These are phyloP conservation scores for Halophytophthora polymorphica DNA, from an alignment of 352 stramenopile genomes.

Conservation along the genomic window DNA sequence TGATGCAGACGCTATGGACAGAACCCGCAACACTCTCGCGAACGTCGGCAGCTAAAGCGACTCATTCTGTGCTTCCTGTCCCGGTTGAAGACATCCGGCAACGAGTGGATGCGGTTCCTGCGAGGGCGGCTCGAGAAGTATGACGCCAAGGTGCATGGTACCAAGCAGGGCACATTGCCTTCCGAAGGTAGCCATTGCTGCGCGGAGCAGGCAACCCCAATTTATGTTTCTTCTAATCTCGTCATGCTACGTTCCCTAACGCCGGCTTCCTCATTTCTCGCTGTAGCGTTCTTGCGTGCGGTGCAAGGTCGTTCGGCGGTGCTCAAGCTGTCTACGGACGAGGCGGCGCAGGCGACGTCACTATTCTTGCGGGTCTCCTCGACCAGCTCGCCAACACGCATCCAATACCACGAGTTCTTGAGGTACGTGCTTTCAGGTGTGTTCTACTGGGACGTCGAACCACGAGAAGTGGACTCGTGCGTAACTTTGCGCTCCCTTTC, in stretches of 20 bases:
- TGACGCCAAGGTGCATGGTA: slow-evolving; percentile 31
- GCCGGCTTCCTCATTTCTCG: too few relatives aligned
- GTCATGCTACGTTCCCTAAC: too few relatives aligned
- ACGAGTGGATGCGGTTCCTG: slow-evolving; percentile 30
- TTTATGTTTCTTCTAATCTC: background rate
- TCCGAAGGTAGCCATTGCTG: slow-evolving; percentile 30
- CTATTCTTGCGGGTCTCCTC: slow-evolving; percentile 36
- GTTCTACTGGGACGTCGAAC: too few relatives aligned
- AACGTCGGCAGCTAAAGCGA: slow-evolving; percentile 39
- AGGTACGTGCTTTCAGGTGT: too few relatives aligned
- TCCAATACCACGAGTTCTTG: slow-evolving; percentile 46
- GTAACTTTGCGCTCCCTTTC: background rate
- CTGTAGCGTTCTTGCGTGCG: slow-evolving; percentile 40
- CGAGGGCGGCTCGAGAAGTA: slow-evolving; percentile 37
- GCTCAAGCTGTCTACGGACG: slow-evolving; percentile 30
- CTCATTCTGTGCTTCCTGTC: slow-evolving; percentile 20
- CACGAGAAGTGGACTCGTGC: too few relatives aligned
- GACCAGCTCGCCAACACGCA: slow-evolving; percentile 9
- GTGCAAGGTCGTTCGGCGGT: slow-evolving; percentile 25
- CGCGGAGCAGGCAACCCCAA: too few relatives aligned
- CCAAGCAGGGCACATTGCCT: slow-evolving; percentile 21
- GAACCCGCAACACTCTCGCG: slow-evolving; percentile 35
- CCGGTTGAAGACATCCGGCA: slow-evolving; percentile 6
- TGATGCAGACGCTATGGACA: slow-evolving; percentile 42
- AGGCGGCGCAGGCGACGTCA: slow-evolving; percentile 27